These are phyloP conservation scores for Panicum hallii DNA, from an alignment of 202 grass and related monocot species.

Conservation along the genomic window DNA sequence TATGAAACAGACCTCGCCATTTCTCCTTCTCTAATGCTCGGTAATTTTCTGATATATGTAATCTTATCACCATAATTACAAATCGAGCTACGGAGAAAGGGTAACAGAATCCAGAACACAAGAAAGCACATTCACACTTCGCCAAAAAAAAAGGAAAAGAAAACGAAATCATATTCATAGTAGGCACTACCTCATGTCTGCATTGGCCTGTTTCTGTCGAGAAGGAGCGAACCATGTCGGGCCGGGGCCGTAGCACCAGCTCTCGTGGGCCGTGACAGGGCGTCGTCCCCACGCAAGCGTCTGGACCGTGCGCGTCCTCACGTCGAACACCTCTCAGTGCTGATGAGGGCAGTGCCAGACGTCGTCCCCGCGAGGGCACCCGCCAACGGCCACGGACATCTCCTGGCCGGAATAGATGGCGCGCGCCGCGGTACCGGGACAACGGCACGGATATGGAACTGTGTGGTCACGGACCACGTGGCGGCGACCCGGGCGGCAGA, in stretches of 20 bases:
- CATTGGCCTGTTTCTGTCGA: neutral
- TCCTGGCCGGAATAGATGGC: neutral
- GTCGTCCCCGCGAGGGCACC: neutral
- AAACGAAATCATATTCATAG: neutral
- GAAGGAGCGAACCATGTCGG: constrained; percentile 1
- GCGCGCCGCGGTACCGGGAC: neutral
- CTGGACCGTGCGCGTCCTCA: neutral
- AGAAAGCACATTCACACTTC: neutral
- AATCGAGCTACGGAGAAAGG: neutral
- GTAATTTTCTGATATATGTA: neutral
- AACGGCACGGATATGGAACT: neutral
- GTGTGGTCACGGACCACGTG: too few relatives aligned
- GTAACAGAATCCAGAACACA: neutral
- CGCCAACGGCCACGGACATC: neutral
- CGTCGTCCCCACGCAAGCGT: constrained; percentile 10
- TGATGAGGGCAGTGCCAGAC: neutral
- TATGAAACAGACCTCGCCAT: neutral
- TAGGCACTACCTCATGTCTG: neutral
- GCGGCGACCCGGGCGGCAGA: too few relatives aligned
- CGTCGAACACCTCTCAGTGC: constrained; percentile 28
- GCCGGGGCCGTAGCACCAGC: neutral
- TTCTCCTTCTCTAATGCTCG: neutral
- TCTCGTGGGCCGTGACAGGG: neutral
- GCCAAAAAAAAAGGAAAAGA: too few relatives aligned
- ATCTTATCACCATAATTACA: neutral